Base-by-base conservation (phyloP, 176 grass and related monocot species). In the Areca catechu region DNA sequence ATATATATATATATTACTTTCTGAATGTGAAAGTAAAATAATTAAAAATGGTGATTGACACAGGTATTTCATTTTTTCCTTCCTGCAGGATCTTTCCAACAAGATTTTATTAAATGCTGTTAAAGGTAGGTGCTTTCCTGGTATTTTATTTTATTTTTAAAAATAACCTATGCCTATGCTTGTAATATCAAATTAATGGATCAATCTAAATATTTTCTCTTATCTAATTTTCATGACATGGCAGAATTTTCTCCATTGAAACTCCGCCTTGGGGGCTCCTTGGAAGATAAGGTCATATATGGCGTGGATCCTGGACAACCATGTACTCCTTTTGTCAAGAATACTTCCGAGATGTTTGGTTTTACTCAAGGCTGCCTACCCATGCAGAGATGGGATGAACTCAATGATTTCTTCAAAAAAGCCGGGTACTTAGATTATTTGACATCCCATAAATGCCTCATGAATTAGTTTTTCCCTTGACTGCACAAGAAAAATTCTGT, bases 381-480 rank as follows among this genome's bases (percentile, higher is more conserved):
- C 2, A 57, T 92, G 87, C 20, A 66, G 34, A 92, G 93, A 88
- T 98, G 93, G 88, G 93, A 98, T 21, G 87, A 85, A 56, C 93
- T 98, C 43, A 98, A 89, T 49, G 65, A 49, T 2, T 92, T 98
- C 78, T 92, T 98, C 73, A 43, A 71, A 27, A 85, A 81, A 56
- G 51, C 93, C 15, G 78, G 87, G 93, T 92, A 97, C 14, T 34
- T 68, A 67, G 5, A 15, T 7, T 2, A 30, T 19, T 24, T 30
- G 49, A 2, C n/a, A 20, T 54, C 10, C 69, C 34, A 50, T 16
- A 63, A 53, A 37, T 18, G 4, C n/a, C 34, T 43, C 34, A 43
- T 43, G 34, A 10, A 43, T 10, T 43, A 43, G 34, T 10, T 43
- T 43, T 43, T 12, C 10, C 34, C 34, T 43, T 43, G 34, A 12